phyloP scores from a whole-genome alignment of 192 early-diverging fungal species.

The Lunasporangiospora selenospora region DNA sequence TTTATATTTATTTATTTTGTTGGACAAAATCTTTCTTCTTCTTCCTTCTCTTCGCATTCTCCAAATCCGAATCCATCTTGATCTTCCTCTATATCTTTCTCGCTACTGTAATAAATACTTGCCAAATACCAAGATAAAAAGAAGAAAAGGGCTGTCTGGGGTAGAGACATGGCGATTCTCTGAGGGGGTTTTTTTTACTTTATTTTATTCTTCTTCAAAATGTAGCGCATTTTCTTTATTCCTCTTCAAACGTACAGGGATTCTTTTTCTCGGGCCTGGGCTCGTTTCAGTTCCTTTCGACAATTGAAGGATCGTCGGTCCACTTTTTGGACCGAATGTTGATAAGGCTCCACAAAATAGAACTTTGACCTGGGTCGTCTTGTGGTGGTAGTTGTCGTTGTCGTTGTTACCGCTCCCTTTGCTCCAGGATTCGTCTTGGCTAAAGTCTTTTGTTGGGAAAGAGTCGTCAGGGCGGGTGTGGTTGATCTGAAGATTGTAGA shows the following conservation, averaged over 20 bases:
- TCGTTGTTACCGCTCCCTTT: background rate
- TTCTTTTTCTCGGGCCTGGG: constrained; percentile 1
- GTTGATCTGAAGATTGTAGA: too few species aligned
- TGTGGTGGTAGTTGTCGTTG: background rate
- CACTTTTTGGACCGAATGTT: constrained; percentile 11
- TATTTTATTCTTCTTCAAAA: background rate
- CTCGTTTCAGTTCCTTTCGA: constrained; percentile 18
- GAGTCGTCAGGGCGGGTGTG: too few species aligned
- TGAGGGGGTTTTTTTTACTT: background rate
- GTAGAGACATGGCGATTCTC: too few species aligned
- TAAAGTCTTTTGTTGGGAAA: too few species aligned
- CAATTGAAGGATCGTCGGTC: constrained; percentile 26
- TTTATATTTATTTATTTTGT: background rate
- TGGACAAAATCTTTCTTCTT: background rate
- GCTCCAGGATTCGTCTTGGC: background rate
- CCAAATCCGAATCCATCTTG: too few species aligned
- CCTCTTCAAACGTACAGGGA: background rate
- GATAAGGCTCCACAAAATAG: constrained; percentile 16
- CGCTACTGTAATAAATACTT: too few species aligned
- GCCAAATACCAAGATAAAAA: too few species aligned
- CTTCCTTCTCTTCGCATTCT: background rate
- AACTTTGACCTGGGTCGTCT: too few species aligned
- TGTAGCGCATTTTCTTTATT: background rate
- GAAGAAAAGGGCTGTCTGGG: too few species aligned
- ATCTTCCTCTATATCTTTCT: too few species aligned